phyloP scores from a whole-genome alignment of 2,329 filamentous ascomycete species.

The Diaporthe vaccinii region DNA sequence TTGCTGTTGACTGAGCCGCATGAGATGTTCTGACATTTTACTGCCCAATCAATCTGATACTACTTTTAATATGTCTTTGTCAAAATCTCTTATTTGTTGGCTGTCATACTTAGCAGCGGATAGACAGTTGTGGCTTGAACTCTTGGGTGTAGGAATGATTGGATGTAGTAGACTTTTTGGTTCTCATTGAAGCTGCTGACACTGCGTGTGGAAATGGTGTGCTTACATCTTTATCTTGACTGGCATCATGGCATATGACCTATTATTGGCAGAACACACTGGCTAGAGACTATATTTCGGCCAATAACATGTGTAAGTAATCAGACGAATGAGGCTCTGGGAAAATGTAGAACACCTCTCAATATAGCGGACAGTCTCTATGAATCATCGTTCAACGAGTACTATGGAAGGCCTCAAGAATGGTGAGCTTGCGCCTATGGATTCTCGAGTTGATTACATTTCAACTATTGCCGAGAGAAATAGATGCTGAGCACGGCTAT shows the following conservation, averaged over 20 bases:
- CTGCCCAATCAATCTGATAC: too few relatives aligned
- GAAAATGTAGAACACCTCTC: too few relatives aligned
- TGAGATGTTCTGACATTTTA: not conserved
- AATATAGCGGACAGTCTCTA: not conserved
- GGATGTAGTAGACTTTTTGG: too few relatives aligned
- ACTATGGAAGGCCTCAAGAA: too few relatives aligned
- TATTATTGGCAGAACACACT: not conserved
- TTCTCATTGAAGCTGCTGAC: too few relatives aligned
- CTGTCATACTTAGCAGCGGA: too few relatives aligned
- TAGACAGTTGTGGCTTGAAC: too few relatives aligned
- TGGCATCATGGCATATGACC: not conserved
- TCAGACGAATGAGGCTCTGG: not conserved
- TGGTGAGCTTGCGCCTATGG: too few relatives aligned
- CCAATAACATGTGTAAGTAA: not conserved
- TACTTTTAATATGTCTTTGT: too few relatives aligned
- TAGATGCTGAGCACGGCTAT: too few relatives aligned
- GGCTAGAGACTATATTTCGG: not conserved
- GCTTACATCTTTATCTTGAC: not conserved
- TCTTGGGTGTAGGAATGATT: too few relatives aligned
- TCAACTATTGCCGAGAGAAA: not conserved
- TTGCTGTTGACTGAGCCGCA: not conserved
- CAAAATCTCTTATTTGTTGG: too few relatives aligned
- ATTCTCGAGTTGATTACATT: not conserved
- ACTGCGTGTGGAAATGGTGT: not conserved
- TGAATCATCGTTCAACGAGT: not conserved